Conservation (phyloP, 164 flowering plant species). For the Vitis amurensis region DNA sequence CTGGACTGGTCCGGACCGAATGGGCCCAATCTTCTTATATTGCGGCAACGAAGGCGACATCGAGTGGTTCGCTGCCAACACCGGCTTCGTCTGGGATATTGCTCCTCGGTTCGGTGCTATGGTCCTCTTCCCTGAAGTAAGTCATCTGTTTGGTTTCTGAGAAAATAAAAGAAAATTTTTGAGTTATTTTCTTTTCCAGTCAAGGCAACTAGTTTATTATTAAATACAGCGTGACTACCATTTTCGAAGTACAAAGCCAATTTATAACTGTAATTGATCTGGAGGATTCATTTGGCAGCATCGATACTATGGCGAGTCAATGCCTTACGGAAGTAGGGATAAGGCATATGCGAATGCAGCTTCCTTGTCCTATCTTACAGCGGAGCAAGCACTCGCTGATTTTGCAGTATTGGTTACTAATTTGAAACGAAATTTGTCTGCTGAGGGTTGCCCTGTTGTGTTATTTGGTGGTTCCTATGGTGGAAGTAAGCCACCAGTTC, state of each 20-base stretch:
- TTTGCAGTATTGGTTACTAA: conserved; percentile 70
- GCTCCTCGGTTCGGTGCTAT: conserved; percentile 83
- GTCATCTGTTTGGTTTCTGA: background rate
- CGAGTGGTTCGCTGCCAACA: conserved; percentile 84
- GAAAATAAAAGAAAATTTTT: background rate
- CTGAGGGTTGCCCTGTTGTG: conserved; percentile 77
- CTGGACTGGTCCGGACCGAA: conserved; percentile 55
- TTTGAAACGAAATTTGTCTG: conserved; percentile 71
- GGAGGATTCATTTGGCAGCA: conserved; percentile 47
- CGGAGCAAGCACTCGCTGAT: conserved; percentile 93
- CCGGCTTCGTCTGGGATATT: conserved; percentile 94
- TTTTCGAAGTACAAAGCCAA: background rate
- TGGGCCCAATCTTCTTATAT: conserved; percentile 82
- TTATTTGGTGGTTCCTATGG: conserved; percentile 96
- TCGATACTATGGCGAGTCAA: conserved; percentile 88
- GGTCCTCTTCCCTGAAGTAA: conserved; percentile 83
- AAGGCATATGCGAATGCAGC: conserved; percentile 66
- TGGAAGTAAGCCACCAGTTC: conserved; percentile 65
- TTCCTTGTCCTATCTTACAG: conserved; percentile 65
- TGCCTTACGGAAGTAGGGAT: conserved; percentile 81
- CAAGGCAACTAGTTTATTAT: no score
- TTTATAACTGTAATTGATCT: background rate
- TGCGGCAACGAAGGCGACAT: conserved; percentile 94
- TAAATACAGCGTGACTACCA: background rate
- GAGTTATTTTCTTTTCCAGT: background rate